Percentiles rank a stretch among this genome's conserved stretches.
phyloP scores from a whole-genome alignment of 768 basidiomycete species.

The Serendipita sp. region DNA sequence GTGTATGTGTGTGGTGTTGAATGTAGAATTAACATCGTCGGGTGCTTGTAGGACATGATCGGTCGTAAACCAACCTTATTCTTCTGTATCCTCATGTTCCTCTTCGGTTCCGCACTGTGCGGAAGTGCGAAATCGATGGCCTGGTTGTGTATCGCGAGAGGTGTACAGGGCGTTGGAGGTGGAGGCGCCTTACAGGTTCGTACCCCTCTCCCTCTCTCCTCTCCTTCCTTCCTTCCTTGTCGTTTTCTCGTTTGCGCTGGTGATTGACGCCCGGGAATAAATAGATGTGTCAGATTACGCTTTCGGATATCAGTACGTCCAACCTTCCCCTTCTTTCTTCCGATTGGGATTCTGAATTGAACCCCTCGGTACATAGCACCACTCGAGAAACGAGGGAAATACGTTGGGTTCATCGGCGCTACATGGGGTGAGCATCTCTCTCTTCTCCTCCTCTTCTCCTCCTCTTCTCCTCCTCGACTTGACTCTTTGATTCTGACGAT shows the following conservation, averaged over 20 bases:
- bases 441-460: background rate
- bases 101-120: constrained; percentile 46
- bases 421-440: constrained; percentile 52
- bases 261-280: too few relatives aligned
- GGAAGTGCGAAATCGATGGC: constrained; percentile 65
- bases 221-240: background rate
- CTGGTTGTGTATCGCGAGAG: constrained; percentile 62
- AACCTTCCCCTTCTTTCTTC: background rate
- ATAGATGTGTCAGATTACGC: constrained; percentile 52
- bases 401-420: constrained; percentile 55
- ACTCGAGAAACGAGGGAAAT: constrained; percentile 49
- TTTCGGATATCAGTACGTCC: constrained; percentile 48
- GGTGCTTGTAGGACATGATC: constrained; percentile 8
- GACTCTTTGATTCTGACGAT: constrained; percentile 25
- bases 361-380: background rate
- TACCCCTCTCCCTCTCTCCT: too few relatives aligned
- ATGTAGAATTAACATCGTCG: background rate
- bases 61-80: constrained; percentile 10
- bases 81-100: constrained; percentile 9
- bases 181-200: constrained; percentile 50
- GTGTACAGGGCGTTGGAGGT: constrained; percentile 71
- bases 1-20: constrained; percentile 2
- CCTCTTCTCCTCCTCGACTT: constrained; percentile 38
- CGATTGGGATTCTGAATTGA: background rate
- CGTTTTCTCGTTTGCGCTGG: background rate